These are phyloP conservation scores for Lycium ferocissimum DNA, from an alignment of 257 asterid genomes.

Conservation along the genomic window DNA sequence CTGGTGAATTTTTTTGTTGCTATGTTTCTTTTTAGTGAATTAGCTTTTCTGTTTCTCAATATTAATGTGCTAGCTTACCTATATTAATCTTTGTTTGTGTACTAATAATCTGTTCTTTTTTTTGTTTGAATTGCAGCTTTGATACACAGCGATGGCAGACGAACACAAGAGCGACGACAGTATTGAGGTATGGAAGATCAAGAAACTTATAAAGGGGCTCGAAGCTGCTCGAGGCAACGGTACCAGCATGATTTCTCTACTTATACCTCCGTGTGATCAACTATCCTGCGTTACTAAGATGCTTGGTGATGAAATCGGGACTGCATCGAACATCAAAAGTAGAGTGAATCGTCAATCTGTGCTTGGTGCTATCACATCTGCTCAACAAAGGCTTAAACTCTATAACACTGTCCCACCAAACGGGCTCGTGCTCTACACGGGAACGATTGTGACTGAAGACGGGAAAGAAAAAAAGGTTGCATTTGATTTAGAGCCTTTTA, in stretches of 20 bases:
- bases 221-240: slow-evolving; percentile 52
- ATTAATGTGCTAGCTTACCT: no score
- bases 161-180: slow-evolving; percentile 43
- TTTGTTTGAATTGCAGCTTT: neutral
- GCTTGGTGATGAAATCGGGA: slow-evolving; percentile 51
- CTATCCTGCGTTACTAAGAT: slow-evolving; percentile 44
- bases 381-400: slow-evolving; percentile 47
- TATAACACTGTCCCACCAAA: slow-evolving; percentile 48
- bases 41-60: no score
- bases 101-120: no score
- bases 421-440: slow-evolving; percentile 50
- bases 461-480: slow-evolving; percentile 52
- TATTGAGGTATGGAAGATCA: slow-evolving; percentile 48
- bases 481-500: slow-evolving; percentile 46
- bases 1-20: neutral
- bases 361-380: slow-evolving; percentile 51
- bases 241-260: slow-evolving; percentile 50
- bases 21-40: no score
- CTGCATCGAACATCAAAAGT: slow-evolving; percentile 52
- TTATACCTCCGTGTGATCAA: slow-evolving; percentile 50
- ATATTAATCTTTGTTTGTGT: no score
- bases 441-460: slow-evolving; percentile 47
- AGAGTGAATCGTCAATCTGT: slow-evolving; percentile 52
- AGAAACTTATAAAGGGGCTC: slow-evolving; percentile 44
- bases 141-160: slow-evolving; percentile 26